Conservation (phyloP, 305 asterid genomes). For the Striga hermonthica region DNA sequence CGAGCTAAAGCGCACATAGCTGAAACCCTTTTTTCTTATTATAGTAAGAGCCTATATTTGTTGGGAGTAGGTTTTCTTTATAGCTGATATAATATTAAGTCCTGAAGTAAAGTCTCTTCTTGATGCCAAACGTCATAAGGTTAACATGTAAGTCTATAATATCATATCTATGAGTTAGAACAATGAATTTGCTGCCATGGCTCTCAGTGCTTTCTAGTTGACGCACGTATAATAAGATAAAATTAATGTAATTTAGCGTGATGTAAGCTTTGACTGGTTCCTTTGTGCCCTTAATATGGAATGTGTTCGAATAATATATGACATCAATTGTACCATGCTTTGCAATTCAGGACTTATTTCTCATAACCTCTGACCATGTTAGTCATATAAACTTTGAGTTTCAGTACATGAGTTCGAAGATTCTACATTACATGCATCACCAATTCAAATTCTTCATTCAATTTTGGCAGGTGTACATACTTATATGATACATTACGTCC, state of each 20-base stretch:
- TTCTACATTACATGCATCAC: conserved; percentile 30
- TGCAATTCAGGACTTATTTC: conserved; percentile 13
- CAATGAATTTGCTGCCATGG: not conserved
- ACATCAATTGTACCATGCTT: conserved; percentile 22
- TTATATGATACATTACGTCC: conserved; percentile 92
- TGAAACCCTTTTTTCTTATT: not conserved
- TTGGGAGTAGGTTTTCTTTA: conserved; percentile 3
- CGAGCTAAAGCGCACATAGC: conserved; percentile 16
- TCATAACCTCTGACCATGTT: not conserved
- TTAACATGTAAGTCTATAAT: not conserved
- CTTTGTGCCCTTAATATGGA: not conserved
- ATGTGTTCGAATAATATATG: not conserved
- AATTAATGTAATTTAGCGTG: conserved; percentile 1
- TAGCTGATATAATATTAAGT: conserved; percentile 10
- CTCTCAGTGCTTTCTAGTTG: conserved; percentile 16
- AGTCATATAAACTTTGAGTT: conserved; percentile 13
- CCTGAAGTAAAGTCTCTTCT: not conserved
- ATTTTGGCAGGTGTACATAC: conserved; percentile 79
- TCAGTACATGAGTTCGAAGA: conserved; percentile 10
- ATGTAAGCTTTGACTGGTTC: not conserved
- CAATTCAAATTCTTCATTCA: conserved; percentile 27
- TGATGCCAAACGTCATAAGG: conserved; percentile 2
- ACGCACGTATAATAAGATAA: no score
- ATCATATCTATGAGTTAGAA: not conserved
- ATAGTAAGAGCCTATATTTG: conserved; percentile 9